Base-by-base conservation (phyloP, 164 flowering plant genomes). In the Litsea cubeba region DNA sequence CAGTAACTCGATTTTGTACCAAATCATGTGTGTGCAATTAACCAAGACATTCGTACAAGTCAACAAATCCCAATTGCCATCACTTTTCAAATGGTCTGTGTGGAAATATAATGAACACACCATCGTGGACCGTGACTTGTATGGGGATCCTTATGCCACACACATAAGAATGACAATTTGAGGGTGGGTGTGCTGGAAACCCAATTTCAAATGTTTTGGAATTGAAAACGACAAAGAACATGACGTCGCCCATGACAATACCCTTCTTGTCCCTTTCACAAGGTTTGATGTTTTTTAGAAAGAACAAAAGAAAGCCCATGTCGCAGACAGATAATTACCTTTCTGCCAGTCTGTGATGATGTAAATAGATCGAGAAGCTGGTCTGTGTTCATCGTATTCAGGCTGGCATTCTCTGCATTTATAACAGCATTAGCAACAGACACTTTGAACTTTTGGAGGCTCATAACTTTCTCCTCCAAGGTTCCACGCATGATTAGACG, bases 401-500 rank as follows among this genome's bases (percentile, higher is more conserved):
- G 77, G 83, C 99, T 96, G 3, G 97, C 89, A 84, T 96, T 96
- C 40, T 96, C 99, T 18, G 97, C 86, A 86, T 96, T 96, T 60
- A 96, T 96, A 62, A 96, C 88, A 46, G 98, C 83, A 85, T 90
- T 91, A 32, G 99, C 98, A 68, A 96, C 85, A 2, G 98, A 90
- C 8, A 96, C 73, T 85, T 96, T 96, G 83, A 96, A 96, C 82
- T 76, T 91, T 75, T 96, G 99, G 69, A 96, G 92, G 81, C 91
- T 92, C 99, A 96, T 96, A 40, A 94, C 96, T 82, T 91, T 96
- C 85, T 96, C 99, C 82, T 96, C 99, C 77, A 96, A 79, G 50
- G 98, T 94, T 74, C 97, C 99, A 68, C 99, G 89, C 98, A 96
- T 94, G 49, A 96, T 94, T 22, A 96, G 97, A 25, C 98, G 97